Conservation (phyloP, 1,284 basidiomycete genomes). For the Tylopilus orsonianus region DNA sequence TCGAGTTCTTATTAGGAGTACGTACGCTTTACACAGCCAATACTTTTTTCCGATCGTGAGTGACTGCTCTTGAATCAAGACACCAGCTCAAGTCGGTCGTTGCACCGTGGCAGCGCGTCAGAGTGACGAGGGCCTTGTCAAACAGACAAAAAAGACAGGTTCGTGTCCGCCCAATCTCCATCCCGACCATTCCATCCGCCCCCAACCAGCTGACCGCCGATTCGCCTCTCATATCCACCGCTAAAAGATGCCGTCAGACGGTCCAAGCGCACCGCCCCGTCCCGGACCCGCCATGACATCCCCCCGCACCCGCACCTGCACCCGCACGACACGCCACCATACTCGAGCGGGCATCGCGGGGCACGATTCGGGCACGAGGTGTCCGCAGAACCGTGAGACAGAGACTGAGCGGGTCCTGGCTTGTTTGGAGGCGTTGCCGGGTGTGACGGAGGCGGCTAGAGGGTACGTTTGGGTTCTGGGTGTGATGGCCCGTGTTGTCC, state of each 20-base stretch:
- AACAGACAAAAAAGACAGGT: not conserved
- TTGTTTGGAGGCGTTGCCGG: constrained; percentile 16
- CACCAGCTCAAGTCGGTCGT: not conserved
- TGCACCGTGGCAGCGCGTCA: constrained; percentile 3
- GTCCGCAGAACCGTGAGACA: no score
- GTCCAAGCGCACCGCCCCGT: no score
- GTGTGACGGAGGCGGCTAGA: constrained; percentile 26
- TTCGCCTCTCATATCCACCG: not conserved
- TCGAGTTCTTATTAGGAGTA: no score
- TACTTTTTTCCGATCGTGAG: no score
- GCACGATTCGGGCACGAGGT: no score
- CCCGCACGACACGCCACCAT: no score
- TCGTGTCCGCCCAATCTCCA: not conserved
- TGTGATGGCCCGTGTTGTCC: not conserved
- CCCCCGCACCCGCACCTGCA: no score
- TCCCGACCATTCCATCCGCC: no score
- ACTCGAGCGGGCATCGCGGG: no score
- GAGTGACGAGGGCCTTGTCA: not conserved
- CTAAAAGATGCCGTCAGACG: constrained; percentile 18
- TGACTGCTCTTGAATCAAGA: no score
- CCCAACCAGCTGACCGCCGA: no score
- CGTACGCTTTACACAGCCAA: no score
- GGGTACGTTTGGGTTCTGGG: constrained; percentile 18
- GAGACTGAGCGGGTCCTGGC: constrained; percentile 6
- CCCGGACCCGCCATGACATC: not conserved